A percentile compares a stretch with the other conserved stretches of the same genome.
phyloP scores from a whole-genome alignment of 257 asterid species.

The Nicotiana tomentosiformis region DNA sequence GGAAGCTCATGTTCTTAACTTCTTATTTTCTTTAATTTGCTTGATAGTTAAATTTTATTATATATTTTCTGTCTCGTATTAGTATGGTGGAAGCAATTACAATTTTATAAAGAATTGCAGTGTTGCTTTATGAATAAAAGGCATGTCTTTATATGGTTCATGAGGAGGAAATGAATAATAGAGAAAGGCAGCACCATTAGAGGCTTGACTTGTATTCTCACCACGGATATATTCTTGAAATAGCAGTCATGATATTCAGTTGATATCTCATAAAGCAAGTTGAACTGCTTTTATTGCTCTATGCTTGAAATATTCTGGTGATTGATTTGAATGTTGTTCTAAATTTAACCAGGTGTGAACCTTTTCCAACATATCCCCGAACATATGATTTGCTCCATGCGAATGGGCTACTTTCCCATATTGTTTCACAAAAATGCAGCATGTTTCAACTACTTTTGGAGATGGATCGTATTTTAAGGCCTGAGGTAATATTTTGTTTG shows the following conservation, averaged over 20 bases:
- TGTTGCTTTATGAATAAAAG: background rate
- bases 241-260: background rate
- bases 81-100: background rate
- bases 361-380: constrained; percentile 94
- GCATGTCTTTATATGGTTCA: background rate
- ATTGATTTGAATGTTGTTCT: constrained; percentile 6
- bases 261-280: background rate
- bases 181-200: background rate
- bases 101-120: background rate
- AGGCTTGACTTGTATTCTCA: background rate
- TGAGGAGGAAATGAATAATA: background rate
- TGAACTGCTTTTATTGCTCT: background rate
- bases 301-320: background rate
- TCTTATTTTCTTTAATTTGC: background rate
- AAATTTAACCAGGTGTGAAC: constrained; percentile 68
- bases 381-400: constrained; percentile 91
- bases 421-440: constrained; percentile 52
- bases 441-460: constrained; percentile 53
- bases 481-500: constrained; percentile 55
- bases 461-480: constrained; percentile 92
- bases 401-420: constrained; percentile 61
- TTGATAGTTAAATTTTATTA: background rate
- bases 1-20: background rate
- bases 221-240: background rate
- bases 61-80: background rate